These are phyloP conservation scores for Maudiozyma saulgeensis DNA, from an alignment of 805 yeast species.

Conservation along the genomic window DNA sequence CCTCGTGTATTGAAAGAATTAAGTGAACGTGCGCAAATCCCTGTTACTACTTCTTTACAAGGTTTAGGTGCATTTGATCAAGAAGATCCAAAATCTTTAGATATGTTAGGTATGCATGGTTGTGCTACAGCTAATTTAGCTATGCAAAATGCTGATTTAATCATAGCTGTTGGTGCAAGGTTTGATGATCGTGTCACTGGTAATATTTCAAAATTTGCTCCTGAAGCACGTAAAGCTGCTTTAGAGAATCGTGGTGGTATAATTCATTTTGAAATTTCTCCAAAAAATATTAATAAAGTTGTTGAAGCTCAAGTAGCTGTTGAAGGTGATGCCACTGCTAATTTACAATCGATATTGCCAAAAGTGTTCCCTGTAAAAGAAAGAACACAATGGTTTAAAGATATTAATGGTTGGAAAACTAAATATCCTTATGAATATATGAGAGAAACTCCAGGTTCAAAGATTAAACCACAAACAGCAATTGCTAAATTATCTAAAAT, in stretches of 20 bases:
- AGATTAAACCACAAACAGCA: constrained; percentile 88
- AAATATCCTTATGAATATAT: constrained; percentile 80
- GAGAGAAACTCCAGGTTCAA: constrained; percentile 67
- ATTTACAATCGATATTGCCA: constrained; percentile 65
- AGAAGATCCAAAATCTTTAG: constrained; percentile 78
- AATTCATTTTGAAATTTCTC: constrained; percentile 88
- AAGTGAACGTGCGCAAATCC: constrained; percentile 83
- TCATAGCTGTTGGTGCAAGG: constrained; percentile 92
- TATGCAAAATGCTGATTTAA: constrained; percentile 86
- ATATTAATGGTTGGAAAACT: constrained; percentile 72
- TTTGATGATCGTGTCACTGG: constrained; percentile 98
- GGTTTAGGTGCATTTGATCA: constrained; percentile 94
- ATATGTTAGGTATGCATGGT: constrained; percentile 99
- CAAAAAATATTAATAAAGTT: constrained; percentile 96
- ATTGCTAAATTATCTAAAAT: constrained; percentile 69
- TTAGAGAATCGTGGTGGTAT: constrained; percentile 87
- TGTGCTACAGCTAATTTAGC: constrained; percentile 90
- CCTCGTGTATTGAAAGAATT: constrained; percentile 71
- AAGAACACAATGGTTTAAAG: constrained; percentile 73
- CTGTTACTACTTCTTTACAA: constrained; percentile 93
- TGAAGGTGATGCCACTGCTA: constrained; percentile 88
- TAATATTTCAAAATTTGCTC: constrained; percentile 79
- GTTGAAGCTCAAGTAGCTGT: constrained; percentile 93
- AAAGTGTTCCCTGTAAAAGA: constrained; percentile 50
- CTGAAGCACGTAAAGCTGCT: constrained; percentile 86